Evolutionary conservation across 2,329 filamentous ascomycete species (phyloP), one percentile per base, ranked within the genome.

Genomic region (Colletotrichum limetticola): DNA sequence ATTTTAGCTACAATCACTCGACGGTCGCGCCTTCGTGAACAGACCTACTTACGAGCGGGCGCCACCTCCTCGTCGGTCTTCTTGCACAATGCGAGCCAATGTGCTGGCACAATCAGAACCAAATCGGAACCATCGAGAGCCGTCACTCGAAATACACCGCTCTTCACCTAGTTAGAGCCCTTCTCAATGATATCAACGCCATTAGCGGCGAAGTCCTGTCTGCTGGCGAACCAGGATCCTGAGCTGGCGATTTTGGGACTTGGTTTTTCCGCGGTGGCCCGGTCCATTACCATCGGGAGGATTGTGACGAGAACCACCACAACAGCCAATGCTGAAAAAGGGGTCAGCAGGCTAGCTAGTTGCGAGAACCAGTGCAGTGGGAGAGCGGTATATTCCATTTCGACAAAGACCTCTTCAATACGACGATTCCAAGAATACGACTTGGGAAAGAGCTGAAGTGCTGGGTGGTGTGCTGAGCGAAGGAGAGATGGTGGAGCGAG

Each of bases 181-280:
- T 72, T 72, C 35, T 69, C 70, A 14, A 72, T 72, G 4, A 72
- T 72, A 4, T 72, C 66, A 11, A 72, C 70, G n/a, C 70, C 70
- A 32, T 72, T 66, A 2, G 55, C 60, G 7, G 60, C 55, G 3
- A 72, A 72, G 60, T 70, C 60, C n/a, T 70, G 24, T 8, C 66
- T 69, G 46, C 30, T 61, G 26, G 70, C 55, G 24, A 65, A 70
- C 66, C 70, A 70, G 7, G 66, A 55, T 32, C 69, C 70, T 28
- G 70, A 72, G 22, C 70, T 72, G 8, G 55, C 56, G 12, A 72
- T 56, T 30, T n/a, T 64, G 16, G 70, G 70, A 7, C 61, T 72
- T 3, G 66, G 49, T 3, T 32, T 32, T 19, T 69, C 42, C 5
- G 46, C 14, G 4, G 35, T 60, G 12, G 26, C 28, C 12, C 70